Evolutionary conservation across 116 monocot genomes (phyloP).

Genomic region (Zostera marina): DNA sequence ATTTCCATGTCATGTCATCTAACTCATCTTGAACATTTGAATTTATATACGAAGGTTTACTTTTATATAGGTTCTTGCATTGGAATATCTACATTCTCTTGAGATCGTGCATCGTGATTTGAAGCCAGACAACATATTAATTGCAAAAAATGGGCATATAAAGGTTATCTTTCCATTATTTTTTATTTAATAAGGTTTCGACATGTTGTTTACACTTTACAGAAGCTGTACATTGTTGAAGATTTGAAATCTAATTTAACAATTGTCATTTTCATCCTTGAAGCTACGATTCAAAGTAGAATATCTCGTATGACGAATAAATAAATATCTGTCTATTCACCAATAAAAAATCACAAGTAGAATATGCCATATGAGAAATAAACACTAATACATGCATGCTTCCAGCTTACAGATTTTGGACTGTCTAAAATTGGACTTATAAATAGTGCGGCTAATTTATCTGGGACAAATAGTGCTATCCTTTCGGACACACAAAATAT

Average conservation of each 20-base stretch:
- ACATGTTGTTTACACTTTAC: neutral
- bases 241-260: neutral
- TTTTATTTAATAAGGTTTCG: neutral
- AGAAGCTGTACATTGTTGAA: neutral
- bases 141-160: constrained; percentile 77
- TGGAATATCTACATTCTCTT: constrained; percentile 76
- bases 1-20: no score
- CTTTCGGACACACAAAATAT: constrained; percentile 16
- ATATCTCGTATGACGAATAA: neutral
- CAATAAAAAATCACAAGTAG: neutral
- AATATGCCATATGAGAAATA: neutral
- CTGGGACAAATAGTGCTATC: constrained; percentile 21
- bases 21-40: no score
- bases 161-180: constrained; percentile 29
- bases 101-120: constrained; percentile 76
- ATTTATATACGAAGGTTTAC: neutral
- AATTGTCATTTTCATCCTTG: neutral
- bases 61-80: constrained; percentile 61
- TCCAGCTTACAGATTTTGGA: constrained; percentile 91
- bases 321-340: neutral
- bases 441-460: constrained; percentile 38
- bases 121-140: constrained; percentile 80
- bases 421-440: constrained; percentile 78
- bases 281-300: neutral
- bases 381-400: constrained; percentile 8